Evolutionary conservation across 129 eudicot genomes (phyloP).

Genomic region (Flaveria sonorensis): DNA sequence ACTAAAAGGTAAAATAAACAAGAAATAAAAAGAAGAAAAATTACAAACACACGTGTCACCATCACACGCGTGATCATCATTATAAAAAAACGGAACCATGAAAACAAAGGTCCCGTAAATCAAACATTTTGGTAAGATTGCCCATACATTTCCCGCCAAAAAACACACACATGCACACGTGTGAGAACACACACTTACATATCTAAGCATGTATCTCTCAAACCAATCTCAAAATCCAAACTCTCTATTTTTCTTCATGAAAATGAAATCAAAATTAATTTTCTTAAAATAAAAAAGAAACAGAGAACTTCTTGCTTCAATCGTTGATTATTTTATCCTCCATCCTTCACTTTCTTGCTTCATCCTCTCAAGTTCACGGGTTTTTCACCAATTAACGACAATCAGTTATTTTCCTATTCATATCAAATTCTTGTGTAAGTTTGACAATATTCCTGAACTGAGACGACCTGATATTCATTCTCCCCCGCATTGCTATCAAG

Average conservation of each 20-base stretch:
- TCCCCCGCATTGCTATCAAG: background rate
- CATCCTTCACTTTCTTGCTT: background rate
- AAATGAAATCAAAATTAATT: slow-evolving; percentile 25
- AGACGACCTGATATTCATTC: background rate
- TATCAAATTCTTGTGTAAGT: background rate
- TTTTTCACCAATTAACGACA: slow-evolving; percentile 8
- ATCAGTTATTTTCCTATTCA: slow-evolving; percentile 25
- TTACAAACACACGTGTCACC: slow-evolving; percentile 41
- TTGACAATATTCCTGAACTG: background rate
- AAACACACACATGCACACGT: slow-evolving; percentile 58
- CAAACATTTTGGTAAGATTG: slow-evolving; percentile 34
- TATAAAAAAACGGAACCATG: slow-evolving; percentile 19
- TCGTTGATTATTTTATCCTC: slow-evolving; percentile 4
- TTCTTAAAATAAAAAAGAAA: slow-evolving; percentile 6
- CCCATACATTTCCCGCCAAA: slow-evolving; percentile 65
- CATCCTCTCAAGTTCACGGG: background rate
- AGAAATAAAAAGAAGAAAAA: background rate
- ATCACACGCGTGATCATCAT: slow-evolving; percentile 42
- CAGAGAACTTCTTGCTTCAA: slow-evolving; percentile 24
- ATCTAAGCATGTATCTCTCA: slow-evolving; percentile 51
- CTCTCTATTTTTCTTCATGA: background rate
- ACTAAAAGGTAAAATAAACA: background rate
- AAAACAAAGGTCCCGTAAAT: slow-evolving; percentile 37
- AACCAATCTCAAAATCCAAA: slow-evolving; percentile 44
- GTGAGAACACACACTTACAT: slow-evolving; percentile 40